Conservation (phyloP, 169 alveolate genomes). For the Plasmodium chabaudi region DNA sequence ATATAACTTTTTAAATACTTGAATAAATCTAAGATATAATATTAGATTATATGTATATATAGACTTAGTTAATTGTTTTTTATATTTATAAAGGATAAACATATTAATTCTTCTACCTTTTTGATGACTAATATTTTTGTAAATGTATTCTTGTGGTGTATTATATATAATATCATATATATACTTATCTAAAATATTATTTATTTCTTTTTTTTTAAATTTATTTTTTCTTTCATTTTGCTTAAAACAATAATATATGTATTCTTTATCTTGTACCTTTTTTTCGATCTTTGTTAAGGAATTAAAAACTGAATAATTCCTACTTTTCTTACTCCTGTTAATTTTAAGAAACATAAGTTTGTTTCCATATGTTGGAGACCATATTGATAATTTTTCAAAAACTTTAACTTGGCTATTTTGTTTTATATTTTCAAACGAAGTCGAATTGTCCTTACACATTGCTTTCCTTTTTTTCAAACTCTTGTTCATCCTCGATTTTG, state of each 20-base stretch:
- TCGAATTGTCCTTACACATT: background rate
- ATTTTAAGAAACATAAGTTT: too few relatives aligned
- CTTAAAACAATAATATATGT: background rate
- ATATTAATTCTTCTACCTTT: conserved; percentile 18
- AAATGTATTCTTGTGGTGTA: conserved; percentile 56
- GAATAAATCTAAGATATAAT: conserved; percentile 15
- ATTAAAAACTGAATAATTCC: background rate
- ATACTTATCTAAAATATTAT: conserved; percentile 6
- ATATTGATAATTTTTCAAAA: too few relatives aligned
- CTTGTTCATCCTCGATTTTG: conserved; percentile 2
- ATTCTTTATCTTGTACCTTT: background rate
- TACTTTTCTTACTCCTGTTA: background rate
- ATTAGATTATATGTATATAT: conserved; percentile 3
- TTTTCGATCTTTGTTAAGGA: conserved; percentile 4
- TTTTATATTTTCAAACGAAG: background rate
- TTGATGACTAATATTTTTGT: conserved; percentile 20
- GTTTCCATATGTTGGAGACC: too few relatives aligned
- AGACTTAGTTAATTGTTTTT: conserved; percentile 4
- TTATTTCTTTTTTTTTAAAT: background rate
- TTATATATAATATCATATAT: conserved; percentile 29
- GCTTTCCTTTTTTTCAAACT: background rate
- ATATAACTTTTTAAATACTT: conserved; percentile 17
- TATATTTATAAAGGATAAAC: conserved; percentile 32
- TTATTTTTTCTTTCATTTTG: background rate
- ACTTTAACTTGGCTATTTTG: too few relatives aligned